Evolutionary conservation across 1,139 yeast genomes (phyloP), one percentile per base, ranked within the genome.

Genomic region (Nakaseomyces nivariensis): DNA sequence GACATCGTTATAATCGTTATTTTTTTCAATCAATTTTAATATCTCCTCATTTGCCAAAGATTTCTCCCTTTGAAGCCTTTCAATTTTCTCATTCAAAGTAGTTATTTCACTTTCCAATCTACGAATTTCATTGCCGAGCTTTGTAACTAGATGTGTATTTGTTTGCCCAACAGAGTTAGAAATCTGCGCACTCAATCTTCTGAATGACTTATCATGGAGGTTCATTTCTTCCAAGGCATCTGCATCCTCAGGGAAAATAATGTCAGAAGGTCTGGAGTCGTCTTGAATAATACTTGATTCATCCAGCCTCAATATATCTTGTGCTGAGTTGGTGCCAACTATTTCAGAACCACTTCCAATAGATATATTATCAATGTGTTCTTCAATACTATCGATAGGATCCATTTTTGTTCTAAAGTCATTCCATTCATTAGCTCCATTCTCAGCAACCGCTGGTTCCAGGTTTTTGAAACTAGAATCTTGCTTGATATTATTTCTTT

Each of bases 81-180:
- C 70, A 47, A 84, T 75, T 50, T 85, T 90, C 47, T 84, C 89
- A 54, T 74, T 77, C 48, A 82, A 68, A 0, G 87, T 76, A 43
- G 78, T 68, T 36, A 89, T 66, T 61, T 92, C 97, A 17, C 85
- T 77, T 62, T 92, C 96, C 43, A 90, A 70, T 51, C 90, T 75
- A 52, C 96, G 76, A 24, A 90, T 80, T 46, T 82, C 87, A 1
- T 86, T 72, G 48, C 58, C 67, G 48, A 57, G 59, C 55, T 56
- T 67, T 55, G 67, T 65, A 40, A 56, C 57, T 49, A 58, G 49
- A 48, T 63, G 67, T 3, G 67, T 58, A 49, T 59, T 64, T 46
- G 55, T 51, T 45, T 59, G 59, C 5, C 50, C 54, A 48, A 49
- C 54, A 48, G 56, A 55, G 48, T 24, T 47, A 4, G 51, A 49